Conservation (phyloP, 257 asterid species). For the Solanum chmielewskii region DNA sequence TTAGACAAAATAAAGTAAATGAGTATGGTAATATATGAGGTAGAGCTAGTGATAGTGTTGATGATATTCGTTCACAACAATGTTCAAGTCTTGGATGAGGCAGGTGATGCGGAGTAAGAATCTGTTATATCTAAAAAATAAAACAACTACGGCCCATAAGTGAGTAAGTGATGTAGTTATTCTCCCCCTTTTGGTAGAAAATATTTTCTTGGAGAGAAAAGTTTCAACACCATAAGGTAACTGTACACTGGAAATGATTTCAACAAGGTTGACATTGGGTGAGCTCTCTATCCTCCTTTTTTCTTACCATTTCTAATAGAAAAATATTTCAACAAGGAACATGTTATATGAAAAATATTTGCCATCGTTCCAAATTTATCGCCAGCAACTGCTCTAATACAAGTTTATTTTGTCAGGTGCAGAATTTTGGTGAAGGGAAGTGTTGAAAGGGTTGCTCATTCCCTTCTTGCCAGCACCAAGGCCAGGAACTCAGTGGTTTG, state of each 20-base stretch:
- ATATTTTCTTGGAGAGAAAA: neutral
- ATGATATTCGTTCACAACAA: neutral
- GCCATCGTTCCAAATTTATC: neutral
- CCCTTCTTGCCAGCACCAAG: conserved; percentile 24
- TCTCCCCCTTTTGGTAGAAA: neutral
- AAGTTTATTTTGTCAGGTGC: conserved; percentile 6
- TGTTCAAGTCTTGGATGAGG: neutral
- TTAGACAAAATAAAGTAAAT: neutral
- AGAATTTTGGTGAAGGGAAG: conserved; percentile 32
- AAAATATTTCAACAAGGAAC: neutral
- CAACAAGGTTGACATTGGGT: neutral
- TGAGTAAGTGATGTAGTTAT: neutral
- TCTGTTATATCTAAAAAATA: neutral
- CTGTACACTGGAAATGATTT: neutral
- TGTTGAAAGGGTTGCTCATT: conserved; percentile 33
- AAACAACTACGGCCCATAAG: neutral
- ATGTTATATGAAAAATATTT: neutral
- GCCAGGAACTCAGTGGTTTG: conserved; percentile 15
- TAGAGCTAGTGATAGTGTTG: neutral
- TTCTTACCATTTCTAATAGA: neutral
- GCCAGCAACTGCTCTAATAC: neutral
- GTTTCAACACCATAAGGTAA: neutral
- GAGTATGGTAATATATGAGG: neutral
- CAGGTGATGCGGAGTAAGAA: neutral
- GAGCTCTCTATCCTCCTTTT: neutral